phyloP scores from a whole-genome alignment of 257 asterid species.

The Nicotiana paniculata region DNA sequence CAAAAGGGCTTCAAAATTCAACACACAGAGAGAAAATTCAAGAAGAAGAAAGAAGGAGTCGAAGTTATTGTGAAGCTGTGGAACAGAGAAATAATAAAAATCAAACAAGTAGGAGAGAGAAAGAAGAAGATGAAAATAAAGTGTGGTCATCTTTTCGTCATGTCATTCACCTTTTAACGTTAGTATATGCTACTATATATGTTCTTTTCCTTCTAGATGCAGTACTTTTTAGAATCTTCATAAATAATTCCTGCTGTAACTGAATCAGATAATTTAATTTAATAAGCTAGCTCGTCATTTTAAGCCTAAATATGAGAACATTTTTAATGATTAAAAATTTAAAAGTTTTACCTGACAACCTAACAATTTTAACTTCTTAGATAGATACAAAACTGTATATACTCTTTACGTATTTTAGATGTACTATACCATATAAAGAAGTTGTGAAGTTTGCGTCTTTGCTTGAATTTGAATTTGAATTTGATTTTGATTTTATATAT shows the following conservation, averaged over 20 bases:
- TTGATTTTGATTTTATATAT: too few species aligned
- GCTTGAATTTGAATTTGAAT: neutral
- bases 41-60: neutral
- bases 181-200: too few species aligned
- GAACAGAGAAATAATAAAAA: conserved; percentile 19
- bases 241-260: neutral
- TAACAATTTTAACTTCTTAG: neutral
- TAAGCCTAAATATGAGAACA: neutral
- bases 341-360: neutral
- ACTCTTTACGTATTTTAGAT: neutral
- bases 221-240: conserved; percentile 2
- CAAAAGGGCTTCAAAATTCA: neutral
- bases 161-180: neutral
- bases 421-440: neutral
- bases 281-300: neutral
- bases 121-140: conserved; percentile 12
- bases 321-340: neutral
- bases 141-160: conserved; percentile 60
- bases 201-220: neutral
- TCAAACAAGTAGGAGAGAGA: neutral
- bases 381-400: neutral
- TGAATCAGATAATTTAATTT: neutral
- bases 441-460: neutral
- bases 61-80: conserved; percentile 8
- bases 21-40: neutral